Conservation (phyloP, 768 basidiomycete species). For the Infundibulicybe gibba region DNA sequence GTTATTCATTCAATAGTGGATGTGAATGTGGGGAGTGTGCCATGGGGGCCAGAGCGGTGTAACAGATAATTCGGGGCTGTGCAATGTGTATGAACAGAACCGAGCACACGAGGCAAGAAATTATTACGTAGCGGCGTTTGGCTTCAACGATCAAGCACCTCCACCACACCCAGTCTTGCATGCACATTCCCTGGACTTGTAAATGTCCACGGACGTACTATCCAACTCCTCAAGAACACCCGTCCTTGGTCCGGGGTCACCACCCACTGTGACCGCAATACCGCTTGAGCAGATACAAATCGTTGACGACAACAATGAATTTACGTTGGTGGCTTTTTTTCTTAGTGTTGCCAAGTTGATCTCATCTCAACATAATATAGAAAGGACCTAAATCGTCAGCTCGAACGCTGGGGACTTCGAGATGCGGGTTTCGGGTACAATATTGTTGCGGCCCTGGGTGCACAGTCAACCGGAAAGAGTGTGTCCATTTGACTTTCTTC, state of each 20-base stretch:
- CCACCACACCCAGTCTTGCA: too few relatives aligned
- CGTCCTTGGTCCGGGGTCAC: conserved; percentile 7
- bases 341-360: not conserved
- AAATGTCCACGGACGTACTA: too few relatives aligned
- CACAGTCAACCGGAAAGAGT: conserved; percentile 97
- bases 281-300: conserved; percentile 69
- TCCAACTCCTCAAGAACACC: conserved; percentile 8
- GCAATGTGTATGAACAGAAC: too few relatives aligned
- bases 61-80: too few relatives aligned
- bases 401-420: conserved; percentile 83
- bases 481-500: conserved; percentile 15
- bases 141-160: too few relatives aligned
- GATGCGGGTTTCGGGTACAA: conserved; percentile 95
- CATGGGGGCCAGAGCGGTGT: too few relatives aligned
- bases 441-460: conserved; percentile 95
- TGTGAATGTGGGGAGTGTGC: too few relatives aligned
- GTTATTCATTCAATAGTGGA: too few relatives aligned
- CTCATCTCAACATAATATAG: conserved; percentile 28
- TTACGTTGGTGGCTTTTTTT: conserved; percentile 65
- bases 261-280: conserved; percentile 15
- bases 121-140: too few relatives aligned
- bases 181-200: too few relatives aligned
- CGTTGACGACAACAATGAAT: conserved; percentile 89
- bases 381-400: conserved; percentile 65
- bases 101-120: too few relatives aligned